Evolutionary conservation across 2,329 filamentous ascomycete species (phyloP).

Genomic region (Penicillium glabrum): DNA sequence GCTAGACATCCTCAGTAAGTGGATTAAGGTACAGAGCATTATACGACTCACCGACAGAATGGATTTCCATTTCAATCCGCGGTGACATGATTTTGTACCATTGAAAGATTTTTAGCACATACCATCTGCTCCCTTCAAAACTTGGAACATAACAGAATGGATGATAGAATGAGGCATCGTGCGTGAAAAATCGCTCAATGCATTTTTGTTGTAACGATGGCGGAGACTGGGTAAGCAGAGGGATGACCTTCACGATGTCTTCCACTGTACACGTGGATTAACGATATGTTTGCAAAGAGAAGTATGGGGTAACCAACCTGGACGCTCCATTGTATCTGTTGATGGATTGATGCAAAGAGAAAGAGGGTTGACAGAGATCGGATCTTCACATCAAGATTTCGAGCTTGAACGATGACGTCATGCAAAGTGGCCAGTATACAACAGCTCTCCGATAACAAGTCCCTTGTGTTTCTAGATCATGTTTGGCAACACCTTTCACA

Average conservation of each 20-base stretch:
- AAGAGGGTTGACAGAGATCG: too few species aligned
- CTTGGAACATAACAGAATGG: slow-evolving; percentile 70
- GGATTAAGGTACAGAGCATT: background rate
- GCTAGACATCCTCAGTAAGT: slow-evolving; percentile 44
- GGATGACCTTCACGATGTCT: slow-evolving; percentile 68
- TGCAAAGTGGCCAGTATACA: too few species aligned
- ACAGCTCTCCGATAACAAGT: too few species aligned
- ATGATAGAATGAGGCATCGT: slow-evolving; percentile 71
- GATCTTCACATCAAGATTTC: too few species aligned
- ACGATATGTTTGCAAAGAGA: too few species aligned
- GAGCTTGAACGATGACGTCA: too few species aligned
- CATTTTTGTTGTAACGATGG: slow-evolving; percentile 65
- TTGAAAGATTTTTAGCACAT: slow-evolving; percentile 69
- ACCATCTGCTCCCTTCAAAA: slow-evolving; percentile 62
- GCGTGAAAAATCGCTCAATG: slow-evolving; percentile 71
- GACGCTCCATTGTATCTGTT: too few species aligned
- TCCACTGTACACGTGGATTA: slow-evolving; percentile 31
- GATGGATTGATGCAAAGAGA: too few species aligned
- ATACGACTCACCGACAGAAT: slow-evolving; percentile 54
- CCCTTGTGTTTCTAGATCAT: too few species aligned
- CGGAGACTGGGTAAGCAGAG: slow-evolving; percentile 65
- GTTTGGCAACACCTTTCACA: too few species aligned
- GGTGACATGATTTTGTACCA: slow-evolving; percentile 87
- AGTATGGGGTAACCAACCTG: too few species aligned
- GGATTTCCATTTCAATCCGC: slow-evolving; percentile 65